These are phyloP conservation scores for Bacterosira constricta DNA, from an alignment of 108 stramenopile genomes.

Conservation along the genomic window DNA sequence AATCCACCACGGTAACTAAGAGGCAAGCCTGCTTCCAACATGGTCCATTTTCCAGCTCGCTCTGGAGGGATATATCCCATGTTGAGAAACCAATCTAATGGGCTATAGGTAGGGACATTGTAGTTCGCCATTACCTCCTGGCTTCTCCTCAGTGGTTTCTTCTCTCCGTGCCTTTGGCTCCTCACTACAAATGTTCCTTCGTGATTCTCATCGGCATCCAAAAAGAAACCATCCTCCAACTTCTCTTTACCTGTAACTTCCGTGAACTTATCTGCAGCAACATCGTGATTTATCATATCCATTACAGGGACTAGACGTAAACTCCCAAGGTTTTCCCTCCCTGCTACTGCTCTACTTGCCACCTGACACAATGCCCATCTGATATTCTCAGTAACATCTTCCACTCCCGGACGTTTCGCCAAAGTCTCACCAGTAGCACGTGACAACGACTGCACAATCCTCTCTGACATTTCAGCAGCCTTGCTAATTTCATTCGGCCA, in stretches of 20 bases:
- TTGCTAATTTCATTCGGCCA: slow-evolving; percentile 77
- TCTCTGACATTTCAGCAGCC: slow-evolving; percentile 63
- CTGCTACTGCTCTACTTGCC: slow-evolving; percentile 73
- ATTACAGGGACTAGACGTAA: slow-evolving; percentile 76
- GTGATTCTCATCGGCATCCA: slow-evolving; percentile 54
- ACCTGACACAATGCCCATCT: slow-evolving; percentile 88
- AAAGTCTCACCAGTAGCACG: slow-evolving; percentile 48
- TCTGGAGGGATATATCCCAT: slow-evolving; percentile 86
- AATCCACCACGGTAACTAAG: slow-evolving; percentile 30
- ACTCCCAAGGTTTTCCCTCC: slow-evolving; percentile 57
- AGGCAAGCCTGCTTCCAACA: slow-evolving; percentile 48
- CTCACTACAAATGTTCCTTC: slow-evolving; percentile 79
- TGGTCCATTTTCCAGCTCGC: slow-evolving; percentile 61
- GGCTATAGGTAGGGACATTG: slow-evolving; percentile 82
- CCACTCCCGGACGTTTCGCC: slow-evolving; percentile 36
- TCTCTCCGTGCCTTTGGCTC: slow-evolving; percentile 64
- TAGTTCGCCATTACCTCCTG: slow-evolving; percentile 85
- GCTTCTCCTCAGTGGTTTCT: slow-evolving; percentile 64
- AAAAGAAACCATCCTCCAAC: slow-evolving; percentile 23
- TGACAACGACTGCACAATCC: slow-evolving; percentile 49
- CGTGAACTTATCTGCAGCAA: slow-evolving; percentile 69
- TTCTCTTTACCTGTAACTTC: slow-evolving; percentile 71
- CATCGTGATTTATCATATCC: slow-evolving; percentile 87
- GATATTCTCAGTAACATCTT: slow-evolving; percentile 46
- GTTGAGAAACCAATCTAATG: slow-evolving; percentile 86